These are phyloP conservation scores for Musa acuminata DNA, from an alignment of 176 grass and related monocot species.

Conservation along the genomic window DNA sequence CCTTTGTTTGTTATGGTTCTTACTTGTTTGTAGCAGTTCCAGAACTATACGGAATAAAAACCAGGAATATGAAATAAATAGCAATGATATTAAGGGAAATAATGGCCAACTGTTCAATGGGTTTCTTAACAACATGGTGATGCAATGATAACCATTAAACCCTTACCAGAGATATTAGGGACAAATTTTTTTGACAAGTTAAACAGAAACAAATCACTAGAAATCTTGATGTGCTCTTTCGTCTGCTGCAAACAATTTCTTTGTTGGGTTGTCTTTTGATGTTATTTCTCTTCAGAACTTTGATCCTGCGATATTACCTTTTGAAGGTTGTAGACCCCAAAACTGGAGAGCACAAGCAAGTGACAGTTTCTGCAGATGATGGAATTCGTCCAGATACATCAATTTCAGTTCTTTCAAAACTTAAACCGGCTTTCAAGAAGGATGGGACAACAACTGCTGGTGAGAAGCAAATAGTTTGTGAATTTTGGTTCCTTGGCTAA, in stretches of 20 bases:
- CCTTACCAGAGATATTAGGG: neutral
- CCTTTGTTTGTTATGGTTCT: neutral
- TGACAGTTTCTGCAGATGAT: slow-evolving; percentile 61
- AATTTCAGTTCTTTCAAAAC: slow-evolving; percentile 61
- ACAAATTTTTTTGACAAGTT: neutral
- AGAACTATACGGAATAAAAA: neutral
- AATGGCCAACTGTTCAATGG: neutral
- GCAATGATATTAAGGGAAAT: neutral
- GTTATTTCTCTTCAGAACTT: neutral
- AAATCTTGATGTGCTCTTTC: neutral
- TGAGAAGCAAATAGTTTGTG: neutral
- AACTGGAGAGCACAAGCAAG: slow-evolving; percentile 68
- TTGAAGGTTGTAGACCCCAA: slow-evolving; percentile 71
- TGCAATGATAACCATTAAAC: neutral
- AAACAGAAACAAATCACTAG: neutral
- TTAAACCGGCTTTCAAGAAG: slow-evolving; percentile 91
- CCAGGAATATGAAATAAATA: neutral
- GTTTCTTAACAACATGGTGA: neutral
- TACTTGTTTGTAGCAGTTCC: neutral
- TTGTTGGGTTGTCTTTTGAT: neutral
- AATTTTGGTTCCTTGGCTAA: neutral
- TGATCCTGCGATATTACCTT: slow-evolving; percentile 9
- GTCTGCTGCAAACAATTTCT: neutral
- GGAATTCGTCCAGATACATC: slow-evolving; percentile 68
- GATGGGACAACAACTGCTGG: slow-evolving; percentile 93